Evolutionary conservation across 805 yeast genomes (phyloP), one percentile per base, ranked within the genome.

Genomic region (Brettanomyces naardenensis): DNA sequence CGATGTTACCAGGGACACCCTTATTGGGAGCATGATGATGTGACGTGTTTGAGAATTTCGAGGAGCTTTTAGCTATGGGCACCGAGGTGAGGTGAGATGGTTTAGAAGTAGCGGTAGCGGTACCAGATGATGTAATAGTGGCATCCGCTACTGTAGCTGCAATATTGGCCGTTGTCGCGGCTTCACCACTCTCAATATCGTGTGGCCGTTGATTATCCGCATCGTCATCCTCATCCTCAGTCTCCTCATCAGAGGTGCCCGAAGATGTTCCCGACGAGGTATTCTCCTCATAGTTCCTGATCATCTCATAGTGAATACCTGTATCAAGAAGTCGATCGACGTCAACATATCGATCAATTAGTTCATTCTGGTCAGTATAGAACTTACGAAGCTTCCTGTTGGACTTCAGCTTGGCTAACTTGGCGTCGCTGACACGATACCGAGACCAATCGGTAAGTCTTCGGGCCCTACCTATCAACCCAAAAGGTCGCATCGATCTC

Each of bases 261-360:
- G 63, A 66, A 22, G 61, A 22, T 6, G 31, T 35, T 11, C 36
- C 46, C 1, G 42, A 21, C 6, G 48, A 45, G 3, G 49, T 38
- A 19, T 49, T 44, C 27, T 46, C 65, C 3, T 73, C 75, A 48
- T 83, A 82, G 36, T 71, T 75, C 33, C 72, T 65, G 36, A 84
- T 66, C 78, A 83, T 78, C 31, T 71, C 64, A 42, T 69, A 67
- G 45, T 78, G 83, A 40, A 83, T 68, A 1, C 88, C 88, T 4
- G 85, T 73, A 50, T 81, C 92, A 33, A 83, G 63, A 36, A 82
- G 61, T 36, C 65, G 62, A 52, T 83, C 94, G 19, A 83, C 74
- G 41, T 73, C 80, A 27, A 56, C 54, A 48, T 72, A 80, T 37
- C 73, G 62, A 19, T 68, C 71, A 37, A 82, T 73, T 37, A 77